phyloP scores from a whole-genome alignment of 169 alveolate species.

The Babesia gibsoni region DNA sequence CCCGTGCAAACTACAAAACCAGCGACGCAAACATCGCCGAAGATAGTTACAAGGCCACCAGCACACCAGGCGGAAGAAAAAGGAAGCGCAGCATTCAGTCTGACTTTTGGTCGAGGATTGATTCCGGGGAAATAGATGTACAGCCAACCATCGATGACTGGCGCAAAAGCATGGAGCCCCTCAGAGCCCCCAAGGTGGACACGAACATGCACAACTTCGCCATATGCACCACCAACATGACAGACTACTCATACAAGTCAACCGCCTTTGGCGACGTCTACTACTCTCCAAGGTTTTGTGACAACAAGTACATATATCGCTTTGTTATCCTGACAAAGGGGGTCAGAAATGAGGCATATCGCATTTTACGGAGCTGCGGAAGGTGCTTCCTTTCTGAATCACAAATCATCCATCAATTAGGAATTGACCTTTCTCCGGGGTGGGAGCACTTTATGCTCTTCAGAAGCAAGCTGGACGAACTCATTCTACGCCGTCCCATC shows the following conservation, averaged over 20 bases:
- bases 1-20: neutral
- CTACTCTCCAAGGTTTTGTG: constrained; percentile 81
- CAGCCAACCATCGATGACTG: constrained; percentile 6
- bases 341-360: constrained; percentile 81
- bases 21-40: constrained; percentile 4
- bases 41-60: neutral
- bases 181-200: neutral
- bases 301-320: constrained; percentile 79
- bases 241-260: constrained; percentile 62
- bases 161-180: neutral
- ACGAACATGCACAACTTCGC: constrained; percentile 7
- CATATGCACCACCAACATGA: constrained; percentile 49
- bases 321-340: constrained; percentile 77
- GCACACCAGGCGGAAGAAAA: neutral
- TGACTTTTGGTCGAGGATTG: constrained; percentile 62
- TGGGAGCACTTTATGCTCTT: constrained; percentile 86
- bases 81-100: constrained; percentile 5
- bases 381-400: constrained; percentile 76
- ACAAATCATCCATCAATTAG: constrained; percentile 75
- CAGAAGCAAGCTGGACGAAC: constrained; percentile 76
- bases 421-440: constrained; percentile 80
- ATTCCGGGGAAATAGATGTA: constrained; percentile 42
- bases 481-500: constrained; percentile 68
- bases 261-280: constrained; percentile 78
- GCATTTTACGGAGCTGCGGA: constrained; percentile 69